Percentiles rank a stretch among this genome's conserved stretches.
phyloP scores from a whole-genome alignment of 768 basidiomycete species.

The Tylopilus plumbeoviolaceoides region DNA sequence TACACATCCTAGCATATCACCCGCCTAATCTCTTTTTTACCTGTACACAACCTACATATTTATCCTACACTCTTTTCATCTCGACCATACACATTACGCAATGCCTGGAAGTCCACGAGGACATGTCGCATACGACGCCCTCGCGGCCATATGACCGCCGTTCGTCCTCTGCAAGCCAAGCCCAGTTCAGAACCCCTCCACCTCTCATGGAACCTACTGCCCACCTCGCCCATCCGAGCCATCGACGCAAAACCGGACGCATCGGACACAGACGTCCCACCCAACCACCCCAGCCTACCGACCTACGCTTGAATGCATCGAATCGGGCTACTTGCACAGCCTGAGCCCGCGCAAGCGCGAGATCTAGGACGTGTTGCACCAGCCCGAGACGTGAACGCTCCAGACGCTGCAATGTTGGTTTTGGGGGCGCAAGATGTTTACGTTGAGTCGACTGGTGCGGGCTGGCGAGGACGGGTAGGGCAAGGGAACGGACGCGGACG shows the following conservation, averaged over 20 bases:
- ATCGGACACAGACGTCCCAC: not conserved
- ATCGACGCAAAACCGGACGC: not conserved
- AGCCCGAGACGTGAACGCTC: constrained; percentile 43
- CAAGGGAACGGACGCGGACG: not conserved
- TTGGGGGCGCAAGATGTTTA: constrained; percentile 84
- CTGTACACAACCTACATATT: constrained; percentile 28
- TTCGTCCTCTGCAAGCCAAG: constrained; percentile 10
- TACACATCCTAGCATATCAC: constrained; percentile 9
- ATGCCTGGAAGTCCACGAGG: constrained; percentile 24
- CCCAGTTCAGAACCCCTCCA: not conserved
- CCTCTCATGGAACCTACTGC: not conserved
- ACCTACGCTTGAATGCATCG: constrained; percentile 51
- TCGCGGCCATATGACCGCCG: constrained; percentile 23
- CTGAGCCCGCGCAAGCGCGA: constrained; percentile 56
- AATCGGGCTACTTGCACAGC: constrained; percentile 52
- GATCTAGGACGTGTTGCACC: constrained; percentile 64
- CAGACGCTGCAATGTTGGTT: constrained; percentile 70
- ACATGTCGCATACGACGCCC: constrained; percentile 3
- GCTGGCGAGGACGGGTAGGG: constrained; percentile 13
- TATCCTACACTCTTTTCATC: constrained; percentile 6
- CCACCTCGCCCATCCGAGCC: not conserved
- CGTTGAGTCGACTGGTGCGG: constrained; percentile 33
- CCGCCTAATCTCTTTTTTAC: constrained; percentile 13
- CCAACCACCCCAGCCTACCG: constrained; percentile 50
- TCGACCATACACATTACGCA: not conserved